A percentile compares a stretch with the other conserved stretches of the same genome.
Conservation (phyloP, 345 rosid species). For the Sonneratia alba region DNA sequence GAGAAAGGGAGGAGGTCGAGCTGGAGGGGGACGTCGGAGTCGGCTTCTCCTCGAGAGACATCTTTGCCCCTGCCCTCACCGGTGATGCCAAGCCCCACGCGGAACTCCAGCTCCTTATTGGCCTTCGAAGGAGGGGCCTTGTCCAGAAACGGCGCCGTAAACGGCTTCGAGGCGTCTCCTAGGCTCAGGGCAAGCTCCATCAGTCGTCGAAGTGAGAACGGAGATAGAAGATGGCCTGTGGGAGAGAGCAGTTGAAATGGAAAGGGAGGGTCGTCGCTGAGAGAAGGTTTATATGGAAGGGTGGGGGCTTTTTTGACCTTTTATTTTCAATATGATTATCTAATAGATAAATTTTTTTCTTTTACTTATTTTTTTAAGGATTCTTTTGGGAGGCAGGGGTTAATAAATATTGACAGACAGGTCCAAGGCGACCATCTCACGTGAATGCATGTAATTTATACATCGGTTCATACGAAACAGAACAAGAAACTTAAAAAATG, state of each 20-base stretch:
- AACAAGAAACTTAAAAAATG: too few relatives aligned
- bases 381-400: constrained; percentile 4
- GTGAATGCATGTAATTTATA: constrained; percentile 51
- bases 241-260: neutral
- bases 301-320: too few relatives aligned
- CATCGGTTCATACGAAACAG: too few relatives aligned
- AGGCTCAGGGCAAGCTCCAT: constrained; percentile 91
- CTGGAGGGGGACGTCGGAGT: constrained; percentile 9
- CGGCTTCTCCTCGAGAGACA: neutral
- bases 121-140: constrained; percentile 19
- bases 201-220: neutral
- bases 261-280: neutral
- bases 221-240: neutral
- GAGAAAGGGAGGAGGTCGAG: constrained; percentile 63
- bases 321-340: neutral
- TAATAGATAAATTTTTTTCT: neutral
- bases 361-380: neutral
- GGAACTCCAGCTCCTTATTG: constrained; percentile 49
- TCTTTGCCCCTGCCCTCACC: neutral
- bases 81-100: constrained; percentile 40
- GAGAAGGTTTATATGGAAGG: neutral
- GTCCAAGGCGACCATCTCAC: constrained; percentile 50
- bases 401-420: constrained; percentile 60
- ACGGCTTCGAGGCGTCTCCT: constrained; percentile 60
- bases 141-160: constrained; percentile 43